Conservation (phyloP, 139 green algal species). For the Trebouxia sp. region DNA sequence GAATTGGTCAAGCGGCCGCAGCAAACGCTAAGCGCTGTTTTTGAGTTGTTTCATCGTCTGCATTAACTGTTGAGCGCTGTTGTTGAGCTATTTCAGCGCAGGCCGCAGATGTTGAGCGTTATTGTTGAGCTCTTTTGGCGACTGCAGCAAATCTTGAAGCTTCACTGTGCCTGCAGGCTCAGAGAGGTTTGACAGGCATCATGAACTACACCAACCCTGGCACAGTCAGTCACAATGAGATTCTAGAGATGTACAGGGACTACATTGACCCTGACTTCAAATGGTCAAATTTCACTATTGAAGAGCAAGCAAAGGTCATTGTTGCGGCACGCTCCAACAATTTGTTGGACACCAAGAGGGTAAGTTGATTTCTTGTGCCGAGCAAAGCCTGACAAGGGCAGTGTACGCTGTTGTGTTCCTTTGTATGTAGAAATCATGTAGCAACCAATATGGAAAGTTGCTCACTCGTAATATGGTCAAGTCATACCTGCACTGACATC, state of each 20-base stretch:
- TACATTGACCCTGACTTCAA: conserved; percentile 95
- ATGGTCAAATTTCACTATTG: conserved; percentile 93
- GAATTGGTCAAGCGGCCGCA: neutral
- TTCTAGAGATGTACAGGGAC: conserved; percentile 94
- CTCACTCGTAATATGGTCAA: too few relatives aligned
- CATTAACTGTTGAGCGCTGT: neutral
- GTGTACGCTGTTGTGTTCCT: too few relatives aligned
- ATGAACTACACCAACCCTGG: conserved; percentile 99
- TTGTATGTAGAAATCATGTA: too few relatives aligned
- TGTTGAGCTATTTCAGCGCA: neutral
- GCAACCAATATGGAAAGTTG: too few relatives aligned
- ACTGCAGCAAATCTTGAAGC: neutral
- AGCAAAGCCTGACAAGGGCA: too few relatives aligned
- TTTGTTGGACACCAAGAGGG: conserved; percentile 87
- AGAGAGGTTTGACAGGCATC: conserved; percentile 87
- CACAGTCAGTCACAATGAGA: conserved; percentile 95
- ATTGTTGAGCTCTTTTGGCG: neutral
- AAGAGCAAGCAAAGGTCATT: conserved; percentile 98
- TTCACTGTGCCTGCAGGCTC: conserved; percentile 54
- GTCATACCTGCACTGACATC: too few relatives aligned
- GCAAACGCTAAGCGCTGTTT: neutral
- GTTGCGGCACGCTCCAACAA: conserved; percentile 97
- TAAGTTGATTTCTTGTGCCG: too few relatives aligned
- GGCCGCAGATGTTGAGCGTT: neutral
- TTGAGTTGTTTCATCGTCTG: neutral